Base-by-base conservation (phyloP, 2,329 filamentous ascomycete genomes). In the Cladorrhinum sp. region DNA sequence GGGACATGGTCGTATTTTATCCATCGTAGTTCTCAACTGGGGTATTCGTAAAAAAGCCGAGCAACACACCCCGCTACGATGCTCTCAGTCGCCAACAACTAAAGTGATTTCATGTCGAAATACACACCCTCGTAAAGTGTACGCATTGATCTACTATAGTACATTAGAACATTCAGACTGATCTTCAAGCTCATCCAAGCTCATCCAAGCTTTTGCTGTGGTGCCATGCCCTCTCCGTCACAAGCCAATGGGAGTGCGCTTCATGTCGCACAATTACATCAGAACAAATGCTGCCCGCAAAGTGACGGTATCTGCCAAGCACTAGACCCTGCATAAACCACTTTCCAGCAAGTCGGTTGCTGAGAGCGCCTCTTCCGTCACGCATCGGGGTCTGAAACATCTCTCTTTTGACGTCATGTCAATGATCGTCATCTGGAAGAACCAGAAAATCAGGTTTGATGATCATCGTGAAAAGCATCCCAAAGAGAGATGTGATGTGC, bases 361-460 rank as follows among this genome's bases (percentile, higher is more conserved):
- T 49, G 57, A 29, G 25, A 29, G 51, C 55, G 50, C 57, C 50
- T 41, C 51, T 54, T 57, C 32, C 56, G 50, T 60, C 64, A 62
- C 60, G 57, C 18, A 45, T 32, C 12, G 29, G 22, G 24, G 38
- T 10, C 29, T n/a, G 29, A 50, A 18, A 48, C 29, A 38, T 20
- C 61, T 20, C 36, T 8, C 38, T 38, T 61, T 65, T 70, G 68
- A 69, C 68, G 68, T 70, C 68, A 70, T 63, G 57, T 41, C 41
- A 50, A 51, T 54, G 59, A 66, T 67, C 64, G 50, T n/a, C 7
- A 41, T 7, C 41, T 18, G 32, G 20, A 24, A 50, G 25, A 20
- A 50, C 38, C n/a, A 3, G 7, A 57, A 60, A 68, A 65, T 51
- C 64, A 63, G 52, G 65, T 63, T 67, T 67, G 53, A 5, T 8